Evolutionary conservation across 352 stramenopile species (phyloP), one percentile per base, ranked within the genome.

Genomic region (Salisapilia sapeloensis): DNA sequence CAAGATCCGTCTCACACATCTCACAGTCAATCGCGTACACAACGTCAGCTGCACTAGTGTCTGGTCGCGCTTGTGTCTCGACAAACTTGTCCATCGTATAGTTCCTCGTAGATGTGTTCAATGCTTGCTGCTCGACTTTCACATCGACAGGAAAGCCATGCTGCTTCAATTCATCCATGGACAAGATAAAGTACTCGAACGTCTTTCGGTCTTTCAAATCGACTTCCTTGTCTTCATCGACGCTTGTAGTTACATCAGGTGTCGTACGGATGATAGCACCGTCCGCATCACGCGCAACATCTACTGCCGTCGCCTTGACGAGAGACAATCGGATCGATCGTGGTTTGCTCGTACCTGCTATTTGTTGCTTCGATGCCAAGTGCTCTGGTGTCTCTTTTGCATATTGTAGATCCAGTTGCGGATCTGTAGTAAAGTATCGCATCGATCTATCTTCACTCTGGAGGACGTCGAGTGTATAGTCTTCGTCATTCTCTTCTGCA

Each of bases 1-100:
- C 78, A 19, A 87, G 48, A 29, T 81, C 75, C 2, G 78, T 93
- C 46, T 90, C 67, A 33, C 76, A 89, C 78, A 93, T 93, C 38
- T 93, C 78, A 44, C 78, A 93, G 35, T 93, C 78, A 26, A 93
- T 29, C n/a, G 70, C 77, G 35, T 77, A 72, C 25, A 86, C 55
- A 20, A 56, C 51, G 1, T 38, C 33, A 29, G 46, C 36, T 4
- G 18, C 4, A 25, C 21, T n/a, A 2, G 21, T n/a, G 27, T 29
- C 7, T 1, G 55, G 38, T 14, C 59, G 53, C n/a, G 53, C 42
- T 18, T 44, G 36, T 5, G 66, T 84, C 24, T 58, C 39, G 15
- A 81, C 53, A 28, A 65, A 86, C 18, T 29, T 33, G 34, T 86
- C 70, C 2, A 59, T 62, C 21, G 56, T 70, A 11, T 46, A 56